Evolutionary conservation across 208 protist species (phyloP).

Genomic region (Trypanosoma caninum): DNA sequence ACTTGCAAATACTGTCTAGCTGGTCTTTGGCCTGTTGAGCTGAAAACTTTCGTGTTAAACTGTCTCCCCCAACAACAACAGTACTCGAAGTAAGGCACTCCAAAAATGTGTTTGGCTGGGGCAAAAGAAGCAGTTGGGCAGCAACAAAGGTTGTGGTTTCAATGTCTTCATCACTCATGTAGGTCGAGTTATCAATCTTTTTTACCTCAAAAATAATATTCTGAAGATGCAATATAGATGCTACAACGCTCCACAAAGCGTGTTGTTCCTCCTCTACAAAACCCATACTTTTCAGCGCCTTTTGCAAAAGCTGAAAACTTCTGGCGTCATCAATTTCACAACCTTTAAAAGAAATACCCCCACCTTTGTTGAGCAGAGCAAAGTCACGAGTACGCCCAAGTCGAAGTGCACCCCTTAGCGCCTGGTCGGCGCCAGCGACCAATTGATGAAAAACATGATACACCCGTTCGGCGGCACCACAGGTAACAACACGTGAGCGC

Average conservation of each 20-base stretch:
- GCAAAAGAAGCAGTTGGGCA: slow-evolving; percentile 36
- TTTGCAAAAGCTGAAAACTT: slow-evolving; percentile 15
- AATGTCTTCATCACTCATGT: slow-evolving; percentile 8
- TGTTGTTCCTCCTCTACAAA: slow-evolving; percentile 19
- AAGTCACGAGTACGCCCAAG: slow-evolving; percentile 21
- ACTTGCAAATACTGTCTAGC: slow-evolving; percentile 65
- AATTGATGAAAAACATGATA: slow-evolving; percentile 90
- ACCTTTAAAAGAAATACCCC: slow-evolving; percentile 7
- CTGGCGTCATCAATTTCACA: slow-evolving; percentile 19
- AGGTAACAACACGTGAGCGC: slow-evolving; percentile 35
- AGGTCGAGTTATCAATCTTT: slow-evolving; percentile 4
- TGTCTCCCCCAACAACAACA: slow-evolving; percentile 35
- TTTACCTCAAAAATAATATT: slow-evolving; percentile 24
- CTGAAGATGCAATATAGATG: slow-evolving; percentile 27
- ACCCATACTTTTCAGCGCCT: slow-evolving; percentile 8
- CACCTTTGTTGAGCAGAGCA: slow-evolving; percentile 14
- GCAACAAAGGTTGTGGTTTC: slow-evolving; percentile 24
- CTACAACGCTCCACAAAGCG: slow-evolving; percentile 26
- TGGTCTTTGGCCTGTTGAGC: slow-evolving; percentile 46
- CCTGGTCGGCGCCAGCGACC: slow-evolving; percentile 31
- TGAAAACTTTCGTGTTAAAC: slow-evolving; percentile 31
- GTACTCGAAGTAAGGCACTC: slow-evolving; percentile 35
- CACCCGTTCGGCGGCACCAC: slow-evolving; percentile 53
- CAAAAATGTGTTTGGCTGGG: slow-evolving; percentile 24
- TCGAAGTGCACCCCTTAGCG: slow-evolving; percentile 13